A percentile compares a stretch with the other conserved stretches of the same genome.
These are phyloP conservation scores for Microbotryomycetes sp. DNA, from an alignment of 1,284 basidiomycete genomes.

Conservation along the genomic window DNA sequence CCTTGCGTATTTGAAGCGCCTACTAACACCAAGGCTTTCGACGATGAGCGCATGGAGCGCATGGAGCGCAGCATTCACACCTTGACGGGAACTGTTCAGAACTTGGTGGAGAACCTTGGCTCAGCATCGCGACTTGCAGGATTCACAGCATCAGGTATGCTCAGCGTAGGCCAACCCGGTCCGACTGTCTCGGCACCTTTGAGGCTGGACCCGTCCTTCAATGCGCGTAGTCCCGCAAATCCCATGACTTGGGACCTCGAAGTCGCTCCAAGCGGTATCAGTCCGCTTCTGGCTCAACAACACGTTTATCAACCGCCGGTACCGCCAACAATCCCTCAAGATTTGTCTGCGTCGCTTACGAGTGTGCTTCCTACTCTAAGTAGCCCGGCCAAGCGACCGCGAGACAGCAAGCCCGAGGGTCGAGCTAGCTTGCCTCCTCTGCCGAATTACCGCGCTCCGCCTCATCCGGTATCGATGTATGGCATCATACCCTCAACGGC, in stretches of 20 bases:
- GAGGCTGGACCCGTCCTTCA: conserved; percentile 3
- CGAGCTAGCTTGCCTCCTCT: conserved; percentile 2
- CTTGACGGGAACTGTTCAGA: not conserved
- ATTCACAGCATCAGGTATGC: not conserved
- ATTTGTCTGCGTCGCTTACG: not conserved
- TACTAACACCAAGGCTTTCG: not conserved
- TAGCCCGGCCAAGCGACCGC: not conserved
- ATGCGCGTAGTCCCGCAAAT: conserved; percentile 2
- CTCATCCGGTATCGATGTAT: conserved; percentile 13
- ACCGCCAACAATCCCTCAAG: conserved; percentile 6
- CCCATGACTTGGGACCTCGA: conserved; percentile 4
- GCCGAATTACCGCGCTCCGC: conserved; percentile 10
- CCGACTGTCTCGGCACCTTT: not conserved
- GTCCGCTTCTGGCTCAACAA: not conserved
- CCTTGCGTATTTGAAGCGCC: conserved; percentile 5
- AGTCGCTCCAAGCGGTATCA: not conserved
- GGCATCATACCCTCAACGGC: conserved; percentile 4
- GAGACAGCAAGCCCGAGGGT: not conserved
- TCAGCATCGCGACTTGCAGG: not conserved
- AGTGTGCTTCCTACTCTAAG: not conserved
- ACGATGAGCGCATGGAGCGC: conserved; percentile 6
- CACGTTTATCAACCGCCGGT: not conserved
- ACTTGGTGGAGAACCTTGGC: not conserved
- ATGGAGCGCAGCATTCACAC: not conserved
- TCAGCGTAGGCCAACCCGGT: not conserved